Evolutionary conservation across 257 asterid genomes (phyloP).

Genomic region (Solanum etuberosum): DNA sequence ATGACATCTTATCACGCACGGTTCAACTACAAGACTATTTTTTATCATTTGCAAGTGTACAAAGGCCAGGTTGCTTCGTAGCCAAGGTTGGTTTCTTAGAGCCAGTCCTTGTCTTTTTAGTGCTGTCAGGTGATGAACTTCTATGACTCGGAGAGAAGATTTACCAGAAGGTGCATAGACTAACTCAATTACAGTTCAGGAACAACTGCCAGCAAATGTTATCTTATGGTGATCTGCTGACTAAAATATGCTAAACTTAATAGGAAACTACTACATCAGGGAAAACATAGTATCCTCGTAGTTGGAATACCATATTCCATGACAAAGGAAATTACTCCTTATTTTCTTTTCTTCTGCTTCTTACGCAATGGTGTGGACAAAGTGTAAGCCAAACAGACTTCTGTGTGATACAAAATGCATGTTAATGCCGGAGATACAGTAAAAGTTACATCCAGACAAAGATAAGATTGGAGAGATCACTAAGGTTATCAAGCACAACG

Average conservation of each 20-base stretch:
- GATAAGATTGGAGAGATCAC: constrained; percentile 75
- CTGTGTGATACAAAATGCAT: constrained; percentile 73
- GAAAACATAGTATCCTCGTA: background rate
- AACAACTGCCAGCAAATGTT: background rate
- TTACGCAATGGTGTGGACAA: constrained; percentile 82
- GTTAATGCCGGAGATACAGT: constrained; percentile 78
- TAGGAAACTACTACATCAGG: background rate
- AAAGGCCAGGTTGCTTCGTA: background rate
- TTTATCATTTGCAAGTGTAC: background rate
- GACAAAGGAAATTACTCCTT: background rate
- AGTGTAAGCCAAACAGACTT: constrained; percentile 87
- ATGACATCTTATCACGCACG: background rate
- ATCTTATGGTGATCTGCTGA: background rate
- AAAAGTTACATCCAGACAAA: constrained; percentile 81
- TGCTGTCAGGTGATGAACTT: background rate
- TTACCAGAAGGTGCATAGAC: background rate
- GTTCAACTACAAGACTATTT: background rate
- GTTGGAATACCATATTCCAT: background rate
- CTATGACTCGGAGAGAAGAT: background rate
- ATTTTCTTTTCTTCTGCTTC: constrained; percentile 20
- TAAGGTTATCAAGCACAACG: constrained; percentile 54
- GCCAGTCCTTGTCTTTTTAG: background rate
- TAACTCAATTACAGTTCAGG: background rate
- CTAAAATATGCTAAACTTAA: background rate
- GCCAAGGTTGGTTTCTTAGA: background rate